These are phyloP conservation scores for Solanum hybrid DNA, from an alignment of 305 asterid species.

Conservation along the genomic window DNA sequence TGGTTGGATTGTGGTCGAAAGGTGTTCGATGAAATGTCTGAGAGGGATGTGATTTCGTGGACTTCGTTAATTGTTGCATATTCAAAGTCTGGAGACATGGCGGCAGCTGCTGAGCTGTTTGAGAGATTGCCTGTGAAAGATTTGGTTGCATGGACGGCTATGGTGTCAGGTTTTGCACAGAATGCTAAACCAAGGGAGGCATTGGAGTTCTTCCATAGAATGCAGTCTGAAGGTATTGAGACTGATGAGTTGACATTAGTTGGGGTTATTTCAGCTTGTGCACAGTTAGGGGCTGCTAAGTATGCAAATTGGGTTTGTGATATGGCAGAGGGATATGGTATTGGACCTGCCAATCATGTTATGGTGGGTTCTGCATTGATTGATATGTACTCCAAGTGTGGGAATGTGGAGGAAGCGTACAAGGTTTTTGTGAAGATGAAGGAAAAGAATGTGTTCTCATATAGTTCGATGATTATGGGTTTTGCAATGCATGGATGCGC, in stretches of 20 bases:
- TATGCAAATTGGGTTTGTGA: conserved; percentile 47
- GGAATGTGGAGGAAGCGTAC: conserved; percentile 54
- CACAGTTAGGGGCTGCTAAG: conserved; percentile 52
- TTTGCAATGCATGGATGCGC: conserved; percentile 66
- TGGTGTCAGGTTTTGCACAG: conserved; percentile 73
- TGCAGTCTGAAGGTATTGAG: conserved; percentile 50
- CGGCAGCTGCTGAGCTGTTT: conserved; percentile 42
- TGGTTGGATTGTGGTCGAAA: conserved; percentile 36
- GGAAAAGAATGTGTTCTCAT: conserved; percentile 50
- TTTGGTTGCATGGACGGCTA: conserved; percentile 69
- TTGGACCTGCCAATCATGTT: conserved; percentile 29
- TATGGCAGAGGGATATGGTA: conserved; percentile 45
- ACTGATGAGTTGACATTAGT: conserved; percentile 60
- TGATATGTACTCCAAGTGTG: conserved; percentile 81
- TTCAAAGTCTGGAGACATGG: conserved; percentile 51
- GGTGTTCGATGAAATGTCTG: conserved; percentile 80
- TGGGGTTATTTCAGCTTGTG: conserved; percentile 66
- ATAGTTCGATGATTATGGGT: conserved; percentile 67
- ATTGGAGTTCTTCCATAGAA: conserved; percentile 47
- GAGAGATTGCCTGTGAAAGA: conserved; percentile 41
- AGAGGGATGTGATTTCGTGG: conserved; percentile 52
- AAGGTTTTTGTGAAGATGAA: conserved; percentile 35
- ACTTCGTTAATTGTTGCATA: conserved; percentile 55
- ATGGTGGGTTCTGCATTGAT: conserved; percentile 69
- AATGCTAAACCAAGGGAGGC: conserved; percentile 72